These are phyloP conservation scores for Stagonosporopsis rhizophila DNA, from an alignment of 2,329 filamentous ascomycete species.

Conservation along the genomic window DNA sequence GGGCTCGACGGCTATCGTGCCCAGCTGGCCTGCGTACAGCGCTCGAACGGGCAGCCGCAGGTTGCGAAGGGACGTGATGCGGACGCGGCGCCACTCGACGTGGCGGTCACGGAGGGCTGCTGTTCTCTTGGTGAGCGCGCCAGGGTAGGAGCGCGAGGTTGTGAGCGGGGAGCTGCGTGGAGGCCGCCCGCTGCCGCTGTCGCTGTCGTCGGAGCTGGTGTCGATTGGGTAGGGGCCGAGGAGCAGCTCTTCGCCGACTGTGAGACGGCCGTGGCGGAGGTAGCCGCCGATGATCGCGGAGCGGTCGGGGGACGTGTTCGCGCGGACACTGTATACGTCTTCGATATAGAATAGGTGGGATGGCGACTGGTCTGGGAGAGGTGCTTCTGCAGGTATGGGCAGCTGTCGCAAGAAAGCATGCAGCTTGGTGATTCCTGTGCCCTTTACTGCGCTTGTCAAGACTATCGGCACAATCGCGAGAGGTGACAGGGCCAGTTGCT, in stretches of 20 bases:
- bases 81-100: constrained; percentile 77
- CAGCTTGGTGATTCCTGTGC: constrained; percentile 78
- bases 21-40: constrained; percentile 82
- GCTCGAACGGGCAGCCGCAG: constrained; percentile 81
- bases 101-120: constrained; percentile 24
- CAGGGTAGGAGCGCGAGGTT: constrained; percentile 57
- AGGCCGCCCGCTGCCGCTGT: constrained; percentile 41
- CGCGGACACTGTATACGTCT: constrained; percentile 74
- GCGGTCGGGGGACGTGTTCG: constrained; percentile 50
- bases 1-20: constrained; percentile 79
- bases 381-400: constrained; percentile 62
- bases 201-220: constrained; percentile 44
- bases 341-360: constrained; percentile 84
- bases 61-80: constrained; percentile 85
- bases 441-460: constrained; percentile 85
- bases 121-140: constrained; percentile 48
- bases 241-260: constrained; percentile 77
- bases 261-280: constrained; percentile 78
- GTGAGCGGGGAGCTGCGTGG: constrained; percentile 39
- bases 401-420: constrained; percentile 82
- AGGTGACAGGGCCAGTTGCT: constrained; percentile 56
- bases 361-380: constrained; percentile 51
- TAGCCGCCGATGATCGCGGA: constrained; percentile 80
- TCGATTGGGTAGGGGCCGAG: constrained; percentile 71
- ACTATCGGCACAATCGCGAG: constrained; percentile 76